Conservation (phyloP, 1,284 basidiomycete species). For the Malassezia pachydermatis region DNA sequence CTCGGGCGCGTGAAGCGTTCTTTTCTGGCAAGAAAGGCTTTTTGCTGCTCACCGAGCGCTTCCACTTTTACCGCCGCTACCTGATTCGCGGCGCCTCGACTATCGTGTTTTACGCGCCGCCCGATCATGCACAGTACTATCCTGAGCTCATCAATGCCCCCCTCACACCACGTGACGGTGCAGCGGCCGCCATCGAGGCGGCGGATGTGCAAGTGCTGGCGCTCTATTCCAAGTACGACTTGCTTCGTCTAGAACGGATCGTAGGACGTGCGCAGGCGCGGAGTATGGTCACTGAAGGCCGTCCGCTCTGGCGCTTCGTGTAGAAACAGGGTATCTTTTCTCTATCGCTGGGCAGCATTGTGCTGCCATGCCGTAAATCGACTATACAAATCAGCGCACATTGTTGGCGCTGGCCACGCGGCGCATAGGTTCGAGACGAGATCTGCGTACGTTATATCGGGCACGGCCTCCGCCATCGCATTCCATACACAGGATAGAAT, state of each 20-base stretch:
- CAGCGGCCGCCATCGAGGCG: conserved; percentile 49
- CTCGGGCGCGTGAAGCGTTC: conserved; percentile 81
- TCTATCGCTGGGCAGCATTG: no score
- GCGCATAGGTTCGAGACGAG: no score
- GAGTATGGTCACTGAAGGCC: conserved; percentile 30
- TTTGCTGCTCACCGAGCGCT: conserved; percentile 83
- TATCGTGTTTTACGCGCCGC: conserved; percentile 80
- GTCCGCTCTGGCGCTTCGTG: conserved; percentile 33
- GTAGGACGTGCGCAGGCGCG: conserved; percentile 49
- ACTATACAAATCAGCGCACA: no score
- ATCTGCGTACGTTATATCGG: no score
- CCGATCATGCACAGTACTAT: conserved; percentile 82
- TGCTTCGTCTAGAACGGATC: conserved; percentile 72
- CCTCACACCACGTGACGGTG: conserved; percentile 54
- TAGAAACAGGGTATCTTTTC: no score
- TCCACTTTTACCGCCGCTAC: conserved; percentile 88
- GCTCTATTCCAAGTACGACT: conserved; percentile 77
- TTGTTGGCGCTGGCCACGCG: no score
- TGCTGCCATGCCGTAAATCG: no score
- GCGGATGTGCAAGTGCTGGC: conserved; percentile 58
- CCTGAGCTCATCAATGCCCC: conserved; percentile 75
- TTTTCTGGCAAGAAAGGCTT: conserved; percentile 78
- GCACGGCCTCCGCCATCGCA: neutral
- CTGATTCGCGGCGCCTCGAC: conserved; percentile 67
- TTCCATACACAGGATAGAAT: neutral